Percentiles rank a stretch among this genome's conserved stretches.
These are phyloP conservation scores for Heritiera fomes DNA, from an alignment of 345 rosid genomes.

Conservation along the genomic window DNA sequence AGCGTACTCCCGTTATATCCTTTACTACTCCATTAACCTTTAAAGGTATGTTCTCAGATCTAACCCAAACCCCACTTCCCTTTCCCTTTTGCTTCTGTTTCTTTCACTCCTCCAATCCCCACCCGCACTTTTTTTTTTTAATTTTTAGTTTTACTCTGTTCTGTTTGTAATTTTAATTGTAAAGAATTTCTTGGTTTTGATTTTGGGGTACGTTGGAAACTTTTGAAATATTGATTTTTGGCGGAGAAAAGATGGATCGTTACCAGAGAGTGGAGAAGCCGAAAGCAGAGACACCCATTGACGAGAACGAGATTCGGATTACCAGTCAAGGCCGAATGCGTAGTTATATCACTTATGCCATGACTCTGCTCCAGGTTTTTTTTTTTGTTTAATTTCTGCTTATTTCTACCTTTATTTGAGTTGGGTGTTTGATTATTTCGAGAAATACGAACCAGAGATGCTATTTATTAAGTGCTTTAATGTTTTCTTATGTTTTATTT, in stretches of 20 bases:
- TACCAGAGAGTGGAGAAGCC: constrained; percentile 83
- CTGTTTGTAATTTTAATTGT: not conserved
- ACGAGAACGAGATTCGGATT: constrained; percentile 88
- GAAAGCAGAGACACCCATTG: constrained; percentile 67
- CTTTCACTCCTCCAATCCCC: constrained; percentile 17
- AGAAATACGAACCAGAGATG: not conserved
- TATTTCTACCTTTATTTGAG: not conserved
- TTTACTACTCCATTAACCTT: constrained; percentile 6
- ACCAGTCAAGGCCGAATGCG: constrained; percentile 88
- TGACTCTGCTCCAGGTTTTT: constrained; percentile 76
- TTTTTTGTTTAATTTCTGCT: not conserved
- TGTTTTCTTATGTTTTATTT: not conserved
- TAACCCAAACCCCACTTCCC: constrained; percentile 18
- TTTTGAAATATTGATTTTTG: constrained; percentile 16
- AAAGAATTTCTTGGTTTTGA: not conserved
- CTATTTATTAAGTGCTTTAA: not conserved
- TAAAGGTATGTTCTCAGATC: constrained; percentile 32
- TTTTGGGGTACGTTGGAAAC: not conserved
- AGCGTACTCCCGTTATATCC: constrained; percentile 15
- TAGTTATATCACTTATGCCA: constrained; percentile 79
- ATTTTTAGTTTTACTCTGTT: not conserved
- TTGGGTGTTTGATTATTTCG: not conserved
- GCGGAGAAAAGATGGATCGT: constrained; percentile 61
- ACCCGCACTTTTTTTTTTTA: not conserved
- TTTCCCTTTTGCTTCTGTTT: not conserved